phyloP scores from a whole-genome alignment of 2,329 filamentous ascomycete species.

The Alternaria brassicicola region DNA sequence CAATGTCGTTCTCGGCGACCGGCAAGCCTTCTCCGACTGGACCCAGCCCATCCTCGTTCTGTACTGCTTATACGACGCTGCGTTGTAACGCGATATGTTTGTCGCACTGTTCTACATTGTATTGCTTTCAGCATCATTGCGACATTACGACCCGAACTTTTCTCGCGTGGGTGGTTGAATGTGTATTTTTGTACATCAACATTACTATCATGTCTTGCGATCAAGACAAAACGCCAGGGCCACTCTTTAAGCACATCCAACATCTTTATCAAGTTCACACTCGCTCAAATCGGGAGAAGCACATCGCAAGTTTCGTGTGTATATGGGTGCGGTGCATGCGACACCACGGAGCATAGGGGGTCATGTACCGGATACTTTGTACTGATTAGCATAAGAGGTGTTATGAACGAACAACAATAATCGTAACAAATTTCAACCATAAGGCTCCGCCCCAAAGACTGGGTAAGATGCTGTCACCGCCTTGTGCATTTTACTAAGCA shows the following conservation, averaged over 20 bases:
- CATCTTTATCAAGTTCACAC: background rate
- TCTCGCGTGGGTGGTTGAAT: background rate
- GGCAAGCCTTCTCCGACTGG: background rate
- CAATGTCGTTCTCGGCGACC: background rate
- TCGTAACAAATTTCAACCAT: background rate
- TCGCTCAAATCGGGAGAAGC: background rate
- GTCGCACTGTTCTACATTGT: background rate
- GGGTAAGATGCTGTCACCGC: background rate
- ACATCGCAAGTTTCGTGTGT: background rate
- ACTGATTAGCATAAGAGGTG: constrained; percentile 5
- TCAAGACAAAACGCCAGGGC: constrained; percentile 24
- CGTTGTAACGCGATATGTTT: background rate
- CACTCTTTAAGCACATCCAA: constrained; percentile 18
- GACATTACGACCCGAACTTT: background rate
- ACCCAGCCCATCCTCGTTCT: background rate
- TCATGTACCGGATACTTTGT: constrained; percentile 11
- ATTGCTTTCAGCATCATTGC: background rate
- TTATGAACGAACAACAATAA: background rate
- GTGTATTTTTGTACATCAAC: background rate
- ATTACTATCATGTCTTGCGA: constrained; percentile 3
- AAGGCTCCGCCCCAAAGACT: background rate
- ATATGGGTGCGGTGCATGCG: background rate
- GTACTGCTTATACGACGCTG: background rate
- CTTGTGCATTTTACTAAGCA: background rate
- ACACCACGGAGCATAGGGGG: background rate